Base-by-base conservation (phyloP, 169 alveolate species). In the Cryptosporidium baileyi region DNA sequence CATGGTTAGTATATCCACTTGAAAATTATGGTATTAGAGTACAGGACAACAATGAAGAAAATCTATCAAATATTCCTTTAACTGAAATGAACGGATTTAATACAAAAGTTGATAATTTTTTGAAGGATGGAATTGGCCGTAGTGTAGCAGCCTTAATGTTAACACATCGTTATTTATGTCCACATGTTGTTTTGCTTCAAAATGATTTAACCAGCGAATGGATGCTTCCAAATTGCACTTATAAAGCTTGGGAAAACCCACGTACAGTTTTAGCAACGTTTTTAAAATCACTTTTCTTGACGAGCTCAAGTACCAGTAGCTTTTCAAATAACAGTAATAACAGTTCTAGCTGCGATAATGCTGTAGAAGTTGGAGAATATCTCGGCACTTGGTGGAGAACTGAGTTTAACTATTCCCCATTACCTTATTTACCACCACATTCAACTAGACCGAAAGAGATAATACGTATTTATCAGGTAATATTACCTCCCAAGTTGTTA, bases 301-400 rank as follows among this genome's bases (percentile, higher is more conserved):
- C 74, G 13, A 57, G 57, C 30, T 52, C 60, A 13, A 34, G 36
- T 22, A 7, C 63, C 0, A 47, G 59, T 1, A 47, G 19, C 19
- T 47, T 47, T 4, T 47, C 59, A 9, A 26, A 26, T 11, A 26
- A 62, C 40, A 61, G n/a, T 62, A 63, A 22, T 63, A 63, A 63
- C 34, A 51, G 19, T 47, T 54, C 52, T 65, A 22, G 81, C n/a
- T 28, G 38, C 26, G 67, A 74, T n/a, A 74, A 74, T 57, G 67
- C 85, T 32, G 85, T 38, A 2, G 85, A 81, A 60, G 91, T 90
- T 19, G 92, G 91, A 3, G 93, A 90, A 67, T 88, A 74, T 38
- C 89, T 90, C 26, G 93, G 93, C 34, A 89, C 82, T 49, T 88
- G 91, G 93, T 90, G 93, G 93, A 44, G 92, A 32, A 62, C 88